A percentile compares a stretch with the other conserved stretches of the same genome.
Conservation (phyloP, 176 grass and related monocot species). For the barley (Hordeum vulgare) region MorexV3_pseudomolecules_assembly NC_058521.1:506658372-506658871, state of each 20-base stretch:
- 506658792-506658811: slow-evolving; percentile 45
- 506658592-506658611: not conserved
- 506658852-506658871: slow-evolving; percentile 55
- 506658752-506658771: slow-evolving; percentile 65
- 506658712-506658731: not conserved
- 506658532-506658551: not conserved
- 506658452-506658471: not conserved
- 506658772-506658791: slow-evolving; percentile 93
- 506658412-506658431: not conserved
- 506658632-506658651: not conserved
- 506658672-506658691: not conserved
- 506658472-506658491: not conserved
- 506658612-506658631: not conserved
- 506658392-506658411: slow-evolving; percentile 10
- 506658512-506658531: not conserved
- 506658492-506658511: not conserved
- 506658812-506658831: slow-evolving; percentile 68
- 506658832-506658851: slow-evolving; percentile 65
- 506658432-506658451: not conserved
- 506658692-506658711: not conserved
- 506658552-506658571: not conserved
- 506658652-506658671: not conserved
- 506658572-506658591: not conserved
- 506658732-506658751: slow-evolving; percentile 12
- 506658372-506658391: not conserved